Conservation (phyloP, 2,329 filamentous ascomycete species). For the Aspergillus pseudoterreus region DNA sequence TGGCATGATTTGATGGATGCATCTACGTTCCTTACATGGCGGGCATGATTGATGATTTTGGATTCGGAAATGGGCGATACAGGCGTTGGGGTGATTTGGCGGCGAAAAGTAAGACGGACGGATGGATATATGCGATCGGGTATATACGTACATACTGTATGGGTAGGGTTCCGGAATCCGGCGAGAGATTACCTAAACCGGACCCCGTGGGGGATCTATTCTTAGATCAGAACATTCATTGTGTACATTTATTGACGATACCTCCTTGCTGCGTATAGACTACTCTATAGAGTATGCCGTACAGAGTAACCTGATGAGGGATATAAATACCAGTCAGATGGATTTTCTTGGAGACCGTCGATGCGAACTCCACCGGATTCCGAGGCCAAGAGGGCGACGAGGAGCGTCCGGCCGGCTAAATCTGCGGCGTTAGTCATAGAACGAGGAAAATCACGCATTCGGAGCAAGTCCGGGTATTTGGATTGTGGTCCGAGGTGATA, state of each 20-base stretch:
- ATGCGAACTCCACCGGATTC: not conserved
- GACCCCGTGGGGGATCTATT: conserved; percentile 12
- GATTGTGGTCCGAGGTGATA: too few species aligned
- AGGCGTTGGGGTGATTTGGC: not conserved
- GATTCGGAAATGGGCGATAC: not conserved
- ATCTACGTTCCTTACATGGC: not conserved
- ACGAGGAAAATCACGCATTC: not conserved
- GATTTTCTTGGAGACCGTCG: too few species aligned
- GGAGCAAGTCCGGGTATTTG: not conserved
- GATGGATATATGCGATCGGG: too few species aligned
- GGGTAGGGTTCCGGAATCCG: conserved; percentile 8
- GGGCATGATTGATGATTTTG: conserved; percentile 1
- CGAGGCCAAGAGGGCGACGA: not conserved
- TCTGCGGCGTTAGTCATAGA: not conserved
- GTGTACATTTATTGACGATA: too few species aligned
- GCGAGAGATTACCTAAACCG: conserved; percentile 6
- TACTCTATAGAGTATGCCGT: too few species aligned
- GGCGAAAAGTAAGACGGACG: too few species aligned
- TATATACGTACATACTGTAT: not conserved
- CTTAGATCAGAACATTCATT: not conserved
- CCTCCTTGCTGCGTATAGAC: too few species aligned
- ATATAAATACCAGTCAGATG: too few species aligned
- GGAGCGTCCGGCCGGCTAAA: not conserved
- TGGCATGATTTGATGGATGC: not conserved
- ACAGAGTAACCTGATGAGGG: too few species aligned